Evolutionary conservation across 2,329 filamentous ascomycete genomes (phyloP), one percentile per base, ranked within the genome.

Genomic region (Plenodomus tracheiphilus): DNA sequence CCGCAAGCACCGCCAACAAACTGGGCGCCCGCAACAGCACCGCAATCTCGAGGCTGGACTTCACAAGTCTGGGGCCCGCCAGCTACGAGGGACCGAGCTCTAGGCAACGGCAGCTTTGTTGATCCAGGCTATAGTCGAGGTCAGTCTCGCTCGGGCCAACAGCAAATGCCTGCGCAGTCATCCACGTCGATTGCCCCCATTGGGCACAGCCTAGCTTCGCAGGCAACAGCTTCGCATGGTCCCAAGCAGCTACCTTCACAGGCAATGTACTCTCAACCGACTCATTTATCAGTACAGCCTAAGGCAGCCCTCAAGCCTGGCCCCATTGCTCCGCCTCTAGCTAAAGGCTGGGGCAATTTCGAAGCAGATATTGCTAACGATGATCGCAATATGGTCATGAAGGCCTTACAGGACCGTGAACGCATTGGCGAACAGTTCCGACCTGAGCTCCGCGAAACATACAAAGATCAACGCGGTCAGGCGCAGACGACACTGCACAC

Each of bases 41-140:
- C 58, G 40, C 65, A 63, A 42, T 52, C 60, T 48, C 59, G 62
- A 39, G 50, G 59, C 46, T 70, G 68, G 68, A 61, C 59, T 21
- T 65, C 64, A 40, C 89, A 87, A 64, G 86, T 91, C 16, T 92
- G 88, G 88, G 88, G 85, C 16, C 84, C 87, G 37, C 86, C 85
- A n/a, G 83, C 66, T 49, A 51, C 84, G 46, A 86, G 82, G 59
- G 85, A 89, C 57, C 81, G 85, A 45, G 85, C 83, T 10, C 83
- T 92, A 17, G 88, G 88, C 3, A 92, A 92, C 67, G 88, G 88
- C 37, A 90, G 87, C 0, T 92, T 92, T 37, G 35, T 18, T 62
- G 84, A 82, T 47, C 79, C 83, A 11, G 83, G 85, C 57, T 77
- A 87, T 43, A 79, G 78, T 21, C 76, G 77, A 38, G 68, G 79